Evolutionary conservation across 129 eudicot genomes (phyloP), one percentile per base, ranked within the genome.

Genomic region (Helichrysum umbraculigerum): DNA sequence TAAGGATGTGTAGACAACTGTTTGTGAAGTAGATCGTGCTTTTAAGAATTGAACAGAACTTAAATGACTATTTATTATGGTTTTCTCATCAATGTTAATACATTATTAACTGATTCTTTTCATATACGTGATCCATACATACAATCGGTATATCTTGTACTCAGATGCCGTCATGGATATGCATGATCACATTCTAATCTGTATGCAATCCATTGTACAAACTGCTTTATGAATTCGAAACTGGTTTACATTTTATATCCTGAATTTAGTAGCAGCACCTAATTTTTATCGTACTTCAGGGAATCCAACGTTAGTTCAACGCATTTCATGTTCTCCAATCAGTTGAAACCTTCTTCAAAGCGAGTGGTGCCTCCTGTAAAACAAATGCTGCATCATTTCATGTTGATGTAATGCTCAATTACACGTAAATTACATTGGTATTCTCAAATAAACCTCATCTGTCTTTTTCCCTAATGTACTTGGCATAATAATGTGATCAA

Each of bases 321-420:
- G 97, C 98, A 29, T 75, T 89, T 78, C 79, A 84, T 71, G 89
- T 94, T 70, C 85, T 94, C 83, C 91, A 87, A 73, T 85, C 96
- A 58, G 83, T 85, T 76, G 93, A 91, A 75, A 82, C 88, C 67
- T 87, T 87, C 81, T 87, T 94, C 79, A 42, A 79, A 71, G 68
- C 19, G 33, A 73, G 77, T 59, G 91, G 93, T 6, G 92, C 90
- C 51, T 83, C 82, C 34, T 85, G 96, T 81, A 94, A 87, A 89
- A 72, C 72, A 79, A 85, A 94, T 81, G 75, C 86, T 30, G 80
- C 87, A 72, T 68, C 70, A n/a, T 94, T 88, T 72, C 76, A 81
- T 29, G 66, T 84, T 72, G 96, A 94, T 79, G 97, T 94, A 81
- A n/a, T 80, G 89, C 41, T 79, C 73, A 42, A 7, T 34, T 22